Percentiles rank a stretch among this genome's conserved stretches.
These are phyloP conservation scores for Fusarium tanahbumbuense DNA, from an alignment of 2,329 filamentous ascomycete species.

Conservation along the genomic window DNA sequence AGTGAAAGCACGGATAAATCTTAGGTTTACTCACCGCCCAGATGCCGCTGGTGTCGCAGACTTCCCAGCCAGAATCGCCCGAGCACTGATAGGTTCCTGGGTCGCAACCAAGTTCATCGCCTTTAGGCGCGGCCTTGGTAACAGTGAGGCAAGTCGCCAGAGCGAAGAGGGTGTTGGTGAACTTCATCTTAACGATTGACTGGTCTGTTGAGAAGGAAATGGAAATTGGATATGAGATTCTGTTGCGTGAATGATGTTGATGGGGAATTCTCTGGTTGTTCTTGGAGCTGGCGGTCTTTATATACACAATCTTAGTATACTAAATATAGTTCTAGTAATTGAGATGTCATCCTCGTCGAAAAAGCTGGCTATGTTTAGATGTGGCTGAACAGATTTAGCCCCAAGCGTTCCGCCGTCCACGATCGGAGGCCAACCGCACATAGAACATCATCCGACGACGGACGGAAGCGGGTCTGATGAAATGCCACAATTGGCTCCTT, in stretches of 20 bases:
- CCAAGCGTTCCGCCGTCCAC: neutral
- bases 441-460: neutral
- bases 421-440: neutral
- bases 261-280: neutral
- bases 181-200: neutral
- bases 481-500: neutral
- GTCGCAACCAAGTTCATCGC: neutral
- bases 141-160: neutral
- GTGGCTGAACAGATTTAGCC: neutral
- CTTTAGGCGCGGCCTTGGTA: neutral
- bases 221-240: neutral
- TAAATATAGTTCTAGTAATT: neutral
- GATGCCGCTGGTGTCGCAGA: neutral
- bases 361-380: neutral
- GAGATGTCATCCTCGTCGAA: fast-evolving
- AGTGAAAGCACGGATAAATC: neutral
- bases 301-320: neutral
- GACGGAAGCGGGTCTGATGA: neutral
- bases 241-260: neutral
- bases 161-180: neutral
- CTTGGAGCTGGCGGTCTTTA: neutral
- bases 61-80: neutral
- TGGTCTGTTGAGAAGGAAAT: neutral
- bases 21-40: neutral
- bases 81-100: neutral